A percentile compares a stretch with the other conserved stretches of the same genome.
Evolutionary conservation across 441 rosid genomes (phyloP).

Genomic region (Erysimum cheiri): DNA sequence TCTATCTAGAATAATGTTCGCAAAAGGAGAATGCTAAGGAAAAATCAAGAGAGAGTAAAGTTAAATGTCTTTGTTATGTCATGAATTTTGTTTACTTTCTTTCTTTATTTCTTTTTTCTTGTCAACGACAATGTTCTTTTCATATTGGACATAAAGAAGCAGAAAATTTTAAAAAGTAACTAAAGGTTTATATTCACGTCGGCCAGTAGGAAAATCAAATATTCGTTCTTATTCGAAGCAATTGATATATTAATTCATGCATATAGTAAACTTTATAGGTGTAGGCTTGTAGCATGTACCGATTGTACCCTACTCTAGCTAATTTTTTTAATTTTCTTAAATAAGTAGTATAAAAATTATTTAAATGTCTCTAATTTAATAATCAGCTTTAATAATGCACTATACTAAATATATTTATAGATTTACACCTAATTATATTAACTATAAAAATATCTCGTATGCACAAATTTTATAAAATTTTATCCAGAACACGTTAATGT

Average conservation of each 20-base stretch:
- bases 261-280: neutral
- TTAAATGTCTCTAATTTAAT: too few relatives aligned
- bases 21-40: neutral
- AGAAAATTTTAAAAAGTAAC: neutral
- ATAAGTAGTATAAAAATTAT: too few relatives aligned
- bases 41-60: neutral
- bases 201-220: slow-evolving; percentile 9
- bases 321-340: too few relatives aligned
- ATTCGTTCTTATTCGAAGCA: slow-evolving; percentile 19
- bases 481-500: too few relatives aligned
- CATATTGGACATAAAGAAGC: slow-evolving; percentile 14
- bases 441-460: neutral
- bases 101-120: slow-evolving; percentile 1
- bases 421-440: too few relatives aligned
- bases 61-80: neutral
- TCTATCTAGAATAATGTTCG: neutral
- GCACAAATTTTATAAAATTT: too few relatives aligned
- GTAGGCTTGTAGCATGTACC: too few relatives aligned
- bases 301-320: too few relatives aligned
- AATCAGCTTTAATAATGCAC: too few relatives aligned
- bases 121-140: slow-evolving; percentile 27
- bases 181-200: slow-evolving; percentile 21
- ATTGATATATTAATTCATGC: neutral
- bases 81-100: neutral
- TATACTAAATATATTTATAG: too few relatives aligned